These are phyloP conservation scores for Saprolegnia parasitica DNA, from an alignment of 352 stramenopile species.

Conservation along the genomic window DNA sequence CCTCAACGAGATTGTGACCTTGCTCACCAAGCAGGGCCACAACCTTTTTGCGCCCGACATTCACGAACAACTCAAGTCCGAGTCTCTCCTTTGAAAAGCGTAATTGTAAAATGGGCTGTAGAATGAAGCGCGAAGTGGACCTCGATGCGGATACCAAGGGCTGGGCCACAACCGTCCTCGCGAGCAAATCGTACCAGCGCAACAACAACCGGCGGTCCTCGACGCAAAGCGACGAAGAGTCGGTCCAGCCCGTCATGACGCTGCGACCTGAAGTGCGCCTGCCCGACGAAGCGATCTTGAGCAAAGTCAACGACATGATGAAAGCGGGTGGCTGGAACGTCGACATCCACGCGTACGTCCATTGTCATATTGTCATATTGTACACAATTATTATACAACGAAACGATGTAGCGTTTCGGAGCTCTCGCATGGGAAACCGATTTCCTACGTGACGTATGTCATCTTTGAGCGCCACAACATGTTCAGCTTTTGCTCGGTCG, in stretches of 20 bases:
- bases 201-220: constrained; percentile 36
- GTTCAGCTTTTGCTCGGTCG: constrained; percentile 63
- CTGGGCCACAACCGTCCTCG: constrained; percentile 66
- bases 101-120: neutral
- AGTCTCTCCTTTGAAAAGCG: neutral
- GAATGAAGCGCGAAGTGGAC: constrained; percentile 50
- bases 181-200: constrained; percentile 74
- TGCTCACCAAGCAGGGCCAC: constrained; percentile 75
- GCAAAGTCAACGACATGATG: constrained; percentile 62
- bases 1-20: constrained; percentile 62
- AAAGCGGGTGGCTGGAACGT: constrained; percentile 69
- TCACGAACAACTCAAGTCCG: constrained; percentile 67
- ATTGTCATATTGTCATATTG: too few species aligned
- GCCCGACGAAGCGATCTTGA: constrained; percentile 57
- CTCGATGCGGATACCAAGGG: constrained; percentile 74
- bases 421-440: constrained; percentile 61
- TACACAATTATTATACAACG: neutral
- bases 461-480: constrained; percentile 81
- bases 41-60: constrained; percentile 79
- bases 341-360: constrained; percentile 60
- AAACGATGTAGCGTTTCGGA: constrained; percentile 41
- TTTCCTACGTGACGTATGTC: constrained; percentile 80
- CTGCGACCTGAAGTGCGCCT: constrained; percentile 59
- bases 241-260: constrained; percentile 18
- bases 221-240: constrained; percentile 25